Conservation (phyloP, 1,284 basidiomycete genomes). For the Caloboletus inedulis region DNA sequence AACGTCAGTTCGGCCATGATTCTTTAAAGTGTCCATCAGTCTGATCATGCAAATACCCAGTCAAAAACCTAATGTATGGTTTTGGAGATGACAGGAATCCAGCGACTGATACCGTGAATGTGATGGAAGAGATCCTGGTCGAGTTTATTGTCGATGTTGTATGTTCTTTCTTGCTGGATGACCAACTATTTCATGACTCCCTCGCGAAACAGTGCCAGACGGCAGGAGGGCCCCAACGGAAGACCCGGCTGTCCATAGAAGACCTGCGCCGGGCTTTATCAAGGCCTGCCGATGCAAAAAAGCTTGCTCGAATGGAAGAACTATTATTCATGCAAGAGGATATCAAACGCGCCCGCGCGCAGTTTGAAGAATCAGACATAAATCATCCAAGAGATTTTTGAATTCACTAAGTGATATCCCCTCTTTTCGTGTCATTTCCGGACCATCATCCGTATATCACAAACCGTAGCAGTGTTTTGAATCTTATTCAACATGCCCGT, state of each 20-base stretch:
- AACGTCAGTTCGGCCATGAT: conserved; percentile 50
- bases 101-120: conserved; percentile 80
- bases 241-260: conserved; percentile 74
- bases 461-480: conserved; percentile 1
- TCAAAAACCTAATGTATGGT: conserved; percentile 90
- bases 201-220: conserved; percentile 56
- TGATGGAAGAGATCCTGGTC: conserved; percentile 92
- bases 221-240: conserved; percentile 64
- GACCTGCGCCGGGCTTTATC: conserved; percentile 76
- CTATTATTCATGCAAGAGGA: conserved; percentile 89
- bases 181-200: conserved; percentile 9
- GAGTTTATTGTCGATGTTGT: conserved; percentile 90
- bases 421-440: conserved; percentile 8
- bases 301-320: conserved; percentile 86
- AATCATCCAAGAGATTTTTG: conserved; percentile 48
- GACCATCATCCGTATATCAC: conserved; percentile 7
- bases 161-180: conserved; percentile 35
- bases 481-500: background rate
- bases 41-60: conserved; percentile 39
- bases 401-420: conserved; percentile 4
- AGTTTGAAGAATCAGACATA: conserved; percentile 69
- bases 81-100: conserved; percentile 91
- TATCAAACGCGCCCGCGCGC: conserved; percentile 81
- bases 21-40: conserved; percentile 1
- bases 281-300: conserved; percentile 77